Percentiles rank a stretch among this genome's conserved stretches.
Evolutionary conservation across 129 eudicot species (phyloP).

Genomic region (Apium graveolens): DNA sequence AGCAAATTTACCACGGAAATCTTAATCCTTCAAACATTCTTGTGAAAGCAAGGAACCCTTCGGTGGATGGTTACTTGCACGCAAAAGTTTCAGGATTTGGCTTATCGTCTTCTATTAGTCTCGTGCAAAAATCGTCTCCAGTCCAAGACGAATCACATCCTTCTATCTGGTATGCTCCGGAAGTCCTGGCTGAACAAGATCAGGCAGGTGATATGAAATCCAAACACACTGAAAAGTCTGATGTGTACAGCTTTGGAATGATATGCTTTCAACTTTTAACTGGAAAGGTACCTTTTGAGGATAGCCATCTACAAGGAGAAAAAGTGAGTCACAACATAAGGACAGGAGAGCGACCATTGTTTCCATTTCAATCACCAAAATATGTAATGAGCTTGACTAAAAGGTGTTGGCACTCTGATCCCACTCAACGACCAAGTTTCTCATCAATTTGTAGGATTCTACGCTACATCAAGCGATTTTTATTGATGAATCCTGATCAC

Average conservation of each 20-base stretch:
- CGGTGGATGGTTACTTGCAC: constrained; percentile 35
- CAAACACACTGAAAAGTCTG: constrained; percentile 41
- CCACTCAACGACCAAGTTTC: constrained; percentile 53
- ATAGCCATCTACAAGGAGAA: constrained; percentile 62
- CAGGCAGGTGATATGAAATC: constrained; percentile 17
- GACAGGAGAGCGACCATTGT: constrained; percentile 58
- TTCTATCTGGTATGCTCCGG: constrained; percentile 54
- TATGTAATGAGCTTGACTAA: constrained; percentile 39
- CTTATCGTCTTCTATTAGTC: constrained; percentile 22
- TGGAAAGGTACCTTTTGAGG: constrained; percentile 67
- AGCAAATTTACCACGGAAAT: constrained; percentile 53
- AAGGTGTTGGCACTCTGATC: constrained; percentile 57
- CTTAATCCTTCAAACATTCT: constrained; percentile 48
- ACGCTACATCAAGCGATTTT: constrained; percentile 40
- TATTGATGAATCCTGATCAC: constrained; percentile 46
- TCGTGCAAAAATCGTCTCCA: constrained; percentile 1
- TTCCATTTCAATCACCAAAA: constrained; percentile 47
- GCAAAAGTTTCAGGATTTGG: constrained; percentile 58
- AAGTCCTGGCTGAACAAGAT: constrained; percentile 40
- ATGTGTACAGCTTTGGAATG: constrained; percentile 64
- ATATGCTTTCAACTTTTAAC: constrained; percentile 53
- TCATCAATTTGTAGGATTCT: constrained; percentile 51
- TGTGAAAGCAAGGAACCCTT: constrained; percentile 24
- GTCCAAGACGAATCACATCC: constrained; percentile 24
- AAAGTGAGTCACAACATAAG: constrained; percentile 52